phyloP scores from a whole-genome alignment of 495 filamentous ascomycete genomes.

The Annulohypoxylon moriforme region DNA sequence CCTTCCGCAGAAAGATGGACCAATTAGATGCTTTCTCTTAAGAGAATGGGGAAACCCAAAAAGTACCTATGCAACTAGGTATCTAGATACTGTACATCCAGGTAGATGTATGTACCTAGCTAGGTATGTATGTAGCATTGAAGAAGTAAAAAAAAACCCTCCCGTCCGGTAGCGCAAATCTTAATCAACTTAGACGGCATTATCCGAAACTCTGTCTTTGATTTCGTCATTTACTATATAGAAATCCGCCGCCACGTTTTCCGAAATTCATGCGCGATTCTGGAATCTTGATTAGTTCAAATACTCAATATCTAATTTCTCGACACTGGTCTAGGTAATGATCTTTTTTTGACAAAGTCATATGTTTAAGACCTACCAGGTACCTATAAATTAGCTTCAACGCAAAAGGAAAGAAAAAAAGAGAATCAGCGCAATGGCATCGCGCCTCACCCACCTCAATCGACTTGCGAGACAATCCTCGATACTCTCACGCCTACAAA shows the following conservation, averaged over 20 bases:
- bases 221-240: neutral
- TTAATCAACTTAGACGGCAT: neutral
- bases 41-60: constrained; percentile 22
- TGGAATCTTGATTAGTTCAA: too few relatives aligned
- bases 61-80: neutral
- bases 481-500: neutral
- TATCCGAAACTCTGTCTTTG: constrained; percentile 1
- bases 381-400: neutral
- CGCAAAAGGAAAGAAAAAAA: neutral
- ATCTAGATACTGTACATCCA: neutral
- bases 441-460: constrained; percentile 22
- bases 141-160: neutral
- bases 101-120: neutral
- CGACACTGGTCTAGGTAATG: too few relatives aligned
- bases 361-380: too few relatives aligned
- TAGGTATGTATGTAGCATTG: neutral
- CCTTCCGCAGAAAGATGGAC: neutral
- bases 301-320: too few relatives aligned
- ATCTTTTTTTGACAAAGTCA: too few relatives aligned
- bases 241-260: neutral
- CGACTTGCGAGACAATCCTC: constrained; percentile 17
- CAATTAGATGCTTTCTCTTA: constrained; percentile 14
- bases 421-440: constrained; percentile 16
- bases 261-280: neutral
- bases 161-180: neutral